These are phyloP conservation scores for Dendrocalamus latiflorus DNA, from an alignment of 202 grass and related monocot genomes.

Conservation along the genomic window DNA sequence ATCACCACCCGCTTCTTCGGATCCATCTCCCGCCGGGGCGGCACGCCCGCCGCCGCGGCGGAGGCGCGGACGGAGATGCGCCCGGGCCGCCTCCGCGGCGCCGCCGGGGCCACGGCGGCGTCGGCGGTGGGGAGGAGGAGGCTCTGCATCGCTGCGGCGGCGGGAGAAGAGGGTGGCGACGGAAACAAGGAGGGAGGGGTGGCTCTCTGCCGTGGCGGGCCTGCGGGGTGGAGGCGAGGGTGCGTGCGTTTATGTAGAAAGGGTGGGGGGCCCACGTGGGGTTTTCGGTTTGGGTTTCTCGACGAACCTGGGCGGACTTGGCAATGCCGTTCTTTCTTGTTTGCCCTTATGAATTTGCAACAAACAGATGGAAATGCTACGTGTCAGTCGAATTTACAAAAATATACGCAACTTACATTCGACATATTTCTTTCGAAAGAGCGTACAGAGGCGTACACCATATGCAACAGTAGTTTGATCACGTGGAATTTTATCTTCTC, in stretches of 20 bases:
- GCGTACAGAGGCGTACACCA: too few species aligned
- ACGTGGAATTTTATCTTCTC: too few species aligned
- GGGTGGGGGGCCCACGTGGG: conserved; percentile 14
- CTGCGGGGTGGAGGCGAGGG: background rate
- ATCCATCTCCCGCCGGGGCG: conserved; percentile 64
- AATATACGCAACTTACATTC: too few species aligned
- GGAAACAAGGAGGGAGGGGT: conserved; percentile 39
- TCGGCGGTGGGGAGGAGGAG: conserved; percentile 37
- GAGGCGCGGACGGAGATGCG: conserved; percentile 39
- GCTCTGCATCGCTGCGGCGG: conserved; percentile 45
- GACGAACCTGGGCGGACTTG: background rate
- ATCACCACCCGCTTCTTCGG: conserved; percentile 92
- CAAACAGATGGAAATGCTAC: too few species aligned
- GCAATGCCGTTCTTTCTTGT: background rate
- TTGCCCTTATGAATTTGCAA: background rate
- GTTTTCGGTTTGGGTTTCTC: background rate
- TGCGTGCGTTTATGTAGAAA: conserved; percentile 13
- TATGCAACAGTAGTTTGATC: too few species aligned
- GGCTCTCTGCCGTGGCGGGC: background rate
- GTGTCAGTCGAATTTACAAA: too few species aligned
- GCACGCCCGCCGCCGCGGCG: background rate
- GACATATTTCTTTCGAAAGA: too few species aligned
- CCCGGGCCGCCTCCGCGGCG: background rate
- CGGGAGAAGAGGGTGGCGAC: conserved; percentile 28
- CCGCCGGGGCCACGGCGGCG: background rate